Conservation (phyloP, 371 early-diverging fungal genomes). For the Syncephalastrum racemosum region DNA sequence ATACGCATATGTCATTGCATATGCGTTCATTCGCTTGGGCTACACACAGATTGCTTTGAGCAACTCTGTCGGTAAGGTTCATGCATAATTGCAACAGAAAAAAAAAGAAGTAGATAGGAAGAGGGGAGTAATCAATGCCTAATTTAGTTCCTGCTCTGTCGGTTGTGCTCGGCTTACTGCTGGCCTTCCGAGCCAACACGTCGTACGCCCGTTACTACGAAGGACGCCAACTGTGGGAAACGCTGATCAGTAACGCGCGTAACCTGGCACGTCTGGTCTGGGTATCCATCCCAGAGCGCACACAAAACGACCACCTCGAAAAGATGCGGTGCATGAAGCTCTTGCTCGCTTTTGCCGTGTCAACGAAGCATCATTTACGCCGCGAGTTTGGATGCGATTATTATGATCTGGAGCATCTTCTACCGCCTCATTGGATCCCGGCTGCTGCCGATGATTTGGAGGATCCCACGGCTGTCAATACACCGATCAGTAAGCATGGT, state of each 20-base stretch:
- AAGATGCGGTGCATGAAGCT: conserved; percentile 76
- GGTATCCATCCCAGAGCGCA: conserved; percentile 55
- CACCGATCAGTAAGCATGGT: not conserved
- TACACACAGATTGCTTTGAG: conserved; percentile 32
- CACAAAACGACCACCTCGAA: conserved; percentile 53
- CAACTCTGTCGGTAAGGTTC: conserved; percentile 36
- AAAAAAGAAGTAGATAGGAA: not conserved
- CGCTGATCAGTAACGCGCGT: conserved; percentile 54
- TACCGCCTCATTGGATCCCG: conserved; percentile 52
- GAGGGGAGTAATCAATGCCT: not conserved
- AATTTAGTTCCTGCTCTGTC: conserved; percentile 52
- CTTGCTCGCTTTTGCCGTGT: conserved; percentile 64
- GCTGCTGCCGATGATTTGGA: conserved; percentile 36
- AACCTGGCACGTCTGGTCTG: conserved; percentile 68
- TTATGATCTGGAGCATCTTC: conserved; percentile 50
- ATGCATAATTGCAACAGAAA: not conserved
- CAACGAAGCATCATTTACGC: conserved; percentile 74
- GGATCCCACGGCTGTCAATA: not conserved
- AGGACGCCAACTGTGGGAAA: conserved; percentile 68
- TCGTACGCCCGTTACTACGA: conserved; percentile 80
- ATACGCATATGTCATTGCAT: conserved; percentile 31
- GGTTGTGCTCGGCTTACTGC: conserved; percentile 67
- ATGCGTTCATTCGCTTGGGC: conserved; percentile 28
- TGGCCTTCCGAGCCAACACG: conserved; percentile 80
- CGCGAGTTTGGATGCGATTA: conserved; percentile 62